phyloP scores from a whole-genome alignment of 2,329 filamentous ascomycete species.

The Calonectria crousiana region DNA sequence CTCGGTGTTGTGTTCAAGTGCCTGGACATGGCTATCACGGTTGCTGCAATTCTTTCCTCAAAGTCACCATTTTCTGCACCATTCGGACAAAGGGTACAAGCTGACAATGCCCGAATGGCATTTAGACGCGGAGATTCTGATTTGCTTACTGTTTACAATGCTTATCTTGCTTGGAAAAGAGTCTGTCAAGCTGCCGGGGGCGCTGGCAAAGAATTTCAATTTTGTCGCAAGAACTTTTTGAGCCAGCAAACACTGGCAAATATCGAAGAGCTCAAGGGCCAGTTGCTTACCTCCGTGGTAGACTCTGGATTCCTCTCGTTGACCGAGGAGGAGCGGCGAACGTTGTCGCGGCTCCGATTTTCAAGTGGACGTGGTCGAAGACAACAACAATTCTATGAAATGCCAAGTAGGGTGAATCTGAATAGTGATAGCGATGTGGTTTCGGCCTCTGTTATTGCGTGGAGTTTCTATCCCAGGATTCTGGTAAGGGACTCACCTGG shows the following conservation, averaged over 20 bases:
- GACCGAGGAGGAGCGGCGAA: constrained; percentile 77
- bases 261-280: constrained; percentile 95
- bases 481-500: constrained; percentile 79
- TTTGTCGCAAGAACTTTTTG: constrained; percentile 95
- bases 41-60: constrained; percentile 92
- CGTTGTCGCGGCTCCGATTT: constrained; percentile 77
- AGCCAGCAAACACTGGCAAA: constrained; percentile 89
- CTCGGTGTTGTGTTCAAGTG: constrained; percentile 90
- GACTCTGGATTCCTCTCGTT: constrained; percentile 87
- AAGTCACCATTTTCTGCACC: constrained; percentile 94
- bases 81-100: constrained; percentile 85
- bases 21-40: constrained; percentile 90
- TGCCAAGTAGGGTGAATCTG: constrained; percentile 79
- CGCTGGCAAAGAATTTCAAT: constrained; percentile 82
- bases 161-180: constrained; percentile 89
- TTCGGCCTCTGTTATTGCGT: constrained; percentile 85
- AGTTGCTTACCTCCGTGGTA: constrained; percentile 85
- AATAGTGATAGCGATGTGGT: constrained; percentile 86
- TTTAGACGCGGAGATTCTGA: constrained; percentile 93
- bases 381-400: constrained; percentile 82
- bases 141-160: constrained; percentile 92
- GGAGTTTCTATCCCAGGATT: constrained; percentile 96
- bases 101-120: constrained; percentile 80
- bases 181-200: constrained; percentile 76
- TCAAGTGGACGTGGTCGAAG: constrained; percentile 63